phyloP scores from a whole-genome alignment of 1,284 basidiomycete species.

The Anthracocystis panici-leucophaei region DNA sequence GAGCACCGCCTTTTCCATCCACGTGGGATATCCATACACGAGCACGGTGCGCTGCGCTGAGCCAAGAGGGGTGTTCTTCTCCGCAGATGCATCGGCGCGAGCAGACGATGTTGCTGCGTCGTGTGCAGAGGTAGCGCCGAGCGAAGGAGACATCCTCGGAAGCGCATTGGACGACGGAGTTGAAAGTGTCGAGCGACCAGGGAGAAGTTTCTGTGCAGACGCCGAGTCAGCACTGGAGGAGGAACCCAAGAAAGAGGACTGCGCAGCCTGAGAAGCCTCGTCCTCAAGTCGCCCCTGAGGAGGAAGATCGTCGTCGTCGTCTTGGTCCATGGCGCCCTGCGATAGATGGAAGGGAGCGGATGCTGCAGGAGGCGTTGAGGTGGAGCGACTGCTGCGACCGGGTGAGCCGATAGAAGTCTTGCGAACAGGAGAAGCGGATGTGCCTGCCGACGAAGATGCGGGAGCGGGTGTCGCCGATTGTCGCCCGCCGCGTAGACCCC shows the following conservation, averaged over 20 bases:
- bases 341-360: conserved; percentile 27
- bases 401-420: conserved; percentile 41
- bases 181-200: conserved; percentile 20
- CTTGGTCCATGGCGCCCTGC: conserved; percentile 38
- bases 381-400: conserved; percentile 32
- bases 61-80: conserved; percentile 28
- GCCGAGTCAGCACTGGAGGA: conserved; percentile 12
- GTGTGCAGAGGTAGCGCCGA: conserved; percentile 4
- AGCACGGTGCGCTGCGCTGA: conserved; percentile 54
- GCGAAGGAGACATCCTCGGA: conserved; percentile 23
- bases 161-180: conserved; percentile 14
- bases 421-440: conserved; percentile 31
- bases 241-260: conserved; percentile 23
- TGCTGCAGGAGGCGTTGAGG: conserved; percentile 39
- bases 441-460: conserved; percentile 6
- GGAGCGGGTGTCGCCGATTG: conserved; percentile 45
- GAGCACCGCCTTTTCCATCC: conserved; percentile 53
- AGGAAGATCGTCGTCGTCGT: conserved; percentile 51
- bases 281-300: conserved; percentile 52
- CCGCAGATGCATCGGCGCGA: conserved; percentile 6
- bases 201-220: conserved; percentile 14
- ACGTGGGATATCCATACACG: conserved; percentile 53
- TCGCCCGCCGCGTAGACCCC: conserved; percentile 56
- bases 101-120: conserved; percentile 11
- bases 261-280: conserved; percentile 27